Evolutionary conservation across 2,329 filamentous ascomycete species (phyloP).

Genomic region (Parascedosporium putredinis): DNA sequence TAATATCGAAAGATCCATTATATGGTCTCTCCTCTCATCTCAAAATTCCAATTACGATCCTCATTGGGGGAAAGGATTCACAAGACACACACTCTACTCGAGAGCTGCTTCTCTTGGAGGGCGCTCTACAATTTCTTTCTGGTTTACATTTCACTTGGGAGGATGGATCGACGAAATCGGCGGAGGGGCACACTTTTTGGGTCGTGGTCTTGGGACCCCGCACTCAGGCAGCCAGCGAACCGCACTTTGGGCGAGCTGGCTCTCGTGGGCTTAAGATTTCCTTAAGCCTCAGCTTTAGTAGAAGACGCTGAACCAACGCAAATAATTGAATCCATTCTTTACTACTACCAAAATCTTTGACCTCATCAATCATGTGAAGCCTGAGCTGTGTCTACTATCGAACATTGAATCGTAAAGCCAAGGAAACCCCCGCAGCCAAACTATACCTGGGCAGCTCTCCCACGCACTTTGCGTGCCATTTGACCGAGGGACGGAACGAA

Average conservation of each 20-base stretch:
- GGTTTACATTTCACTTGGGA: background rate
- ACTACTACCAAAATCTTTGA: no score
- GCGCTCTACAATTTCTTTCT: background rate
- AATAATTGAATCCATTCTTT: no score
- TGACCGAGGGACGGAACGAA: no score
- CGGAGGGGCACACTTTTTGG: background rate
- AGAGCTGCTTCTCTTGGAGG: background rate
- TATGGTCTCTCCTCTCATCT: background rate
- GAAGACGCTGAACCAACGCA: no score
- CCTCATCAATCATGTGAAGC: no score
- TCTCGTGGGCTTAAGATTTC: background rate
- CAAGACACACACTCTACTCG: conserved; percentile 7
- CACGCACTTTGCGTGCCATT: no score
- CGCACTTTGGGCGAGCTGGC: background rate
- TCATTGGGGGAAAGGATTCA: background rate
- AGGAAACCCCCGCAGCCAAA: no score
- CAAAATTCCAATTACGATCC: no score
- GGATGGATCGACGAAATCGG: background rate
- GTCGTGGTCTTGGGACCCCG: background rate
- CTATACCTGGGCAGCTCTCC: no score
- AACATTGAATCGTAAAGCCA: no score
- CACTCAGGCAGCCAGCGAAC: conserved; percentile 4
- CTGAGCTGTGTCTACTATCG: no score
- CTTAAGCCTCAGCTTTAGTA: background rate
- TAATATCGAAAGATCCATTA: conserved; percentile 1